phyloP scores from a whole-genome alignment of 768 basidiomycete species.

The Suillus tomentosus region DNA sequence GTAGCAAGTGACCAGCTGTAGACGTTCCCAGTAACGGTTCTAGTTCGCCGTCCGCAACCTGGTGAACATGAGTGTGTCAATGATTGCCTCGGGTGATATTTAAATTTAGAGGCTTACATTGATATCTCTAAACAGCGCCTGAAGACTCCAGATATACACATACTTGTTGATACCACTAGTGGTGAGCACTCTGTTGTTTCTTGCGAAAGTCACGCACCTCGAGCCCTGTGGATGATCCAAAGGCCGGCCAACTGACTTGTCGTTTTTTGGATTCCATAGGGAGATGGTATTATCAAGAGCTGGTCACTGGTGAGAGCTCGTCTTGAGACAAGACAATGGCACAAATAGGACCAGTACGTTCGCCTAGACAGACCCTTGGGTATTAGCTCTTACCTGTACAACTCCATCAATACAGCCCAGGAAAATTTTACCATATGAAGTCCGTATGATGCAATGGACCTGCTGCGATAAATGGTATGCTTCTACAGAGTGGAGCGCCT shows the following conservation, averaged over 20 bases:
- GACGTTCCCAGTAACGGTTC: background rate
- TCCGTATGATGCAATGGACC: background rate
- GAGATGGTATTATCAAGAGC: too few species aligned
- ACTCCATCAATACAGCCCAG: background rate
- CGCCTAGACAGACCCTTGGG: background rate
- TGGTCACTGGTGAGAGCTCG: too few species aligned
- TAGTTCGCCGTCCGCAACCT: background rate
- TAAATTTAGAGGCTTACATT: background rate
- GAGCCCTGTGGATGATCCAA: too few species aligned
- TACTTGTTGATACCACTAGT: background rate
- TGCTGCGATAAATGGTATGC: background rate
- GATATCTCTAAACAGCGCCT: too few species aligned
- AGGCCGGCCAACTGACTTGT: too few species aligned
- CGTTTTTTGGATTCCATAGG: too few species aligned
- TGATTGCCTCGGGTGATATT: background rate
- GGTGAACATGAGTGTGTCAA: background rate
- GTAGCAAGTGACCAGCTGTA: background rate
- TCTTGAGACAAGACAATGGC: conserved; percentile 2
- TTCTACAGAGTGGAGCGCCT: background rate
- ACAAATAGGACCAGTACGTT: background rate
- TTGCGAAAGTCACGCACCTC: too few species aligned
- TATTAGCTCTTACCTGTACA: background rate
- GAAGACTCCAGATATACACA: background rate
- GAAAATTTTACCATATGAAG: background rate
- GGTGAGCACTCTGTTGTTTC: background rate